phyloP scores from a whole-genome alignment of 805 yeast genomes.

The Lipomyces yamadae region DNA sequence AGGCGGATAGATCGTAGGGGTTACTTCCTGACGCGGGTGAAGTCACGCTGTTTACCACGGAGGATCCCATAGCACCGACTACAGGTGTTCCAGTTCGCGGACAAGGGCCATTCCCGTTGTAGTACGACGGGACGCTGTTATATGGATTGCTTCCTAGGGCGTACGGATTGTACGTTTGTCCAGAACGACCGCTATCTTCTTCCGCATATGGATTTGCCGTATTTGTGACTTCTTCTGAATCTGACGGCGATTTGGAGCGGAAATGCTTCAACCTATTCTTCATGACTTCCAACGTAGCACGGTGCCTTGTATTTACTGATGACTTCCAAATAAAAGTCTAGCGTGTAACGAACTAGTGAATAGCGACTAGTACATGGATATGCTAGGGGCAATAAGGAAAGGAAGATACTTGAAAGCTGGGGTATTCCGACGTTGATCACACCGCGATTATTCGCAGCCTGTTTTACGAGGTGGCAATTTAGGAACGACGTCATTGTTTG shows the following conservation, averaged over 20 bases:
- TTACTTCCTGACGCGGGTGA: not conserved
- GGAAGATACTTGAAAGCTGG: not conserved
- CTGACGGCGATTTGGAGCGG: constrained; percentile 5
- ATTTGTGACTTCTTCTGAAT: not conserved
- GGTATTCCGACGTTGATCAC: not conserved
- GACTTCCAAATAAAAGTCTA: not conserved
- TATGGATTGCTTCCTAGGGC: constrained; percentile 27
- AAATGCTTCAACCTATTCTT: constrained; percentile 1
- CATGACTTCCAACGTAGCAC: not conserved
- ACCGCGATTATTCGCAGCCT: not conserved
- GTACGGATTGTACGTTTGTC: constrained; percentile 21
- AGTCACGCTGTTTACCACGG: not conserved
- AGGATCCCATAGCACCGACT: not conserved
- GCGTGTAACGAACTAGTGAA: not conserved
- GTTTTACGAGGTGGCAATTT: not conserved
- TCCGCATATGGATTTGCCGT: not conserved
- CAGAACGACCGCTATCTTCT: not conserved
- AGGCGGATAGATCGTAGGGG: not conserved
- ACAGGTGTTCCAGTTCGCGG: not conserved
- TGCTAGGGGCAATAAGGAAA: not conserved
- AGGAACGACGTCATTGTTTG: not conserved
- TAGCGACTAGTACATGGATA: not conserved
- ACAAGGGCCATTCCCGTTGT: not conserved
- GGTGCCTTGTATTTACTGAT: not conserved
- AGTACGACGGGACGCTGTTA: constrained; percentile 20